Evolutionary conservation across 225 moss, liverwort and hornwort genomes (phyloP).

Genomic region (Sphagnum tenellum): DNA sequence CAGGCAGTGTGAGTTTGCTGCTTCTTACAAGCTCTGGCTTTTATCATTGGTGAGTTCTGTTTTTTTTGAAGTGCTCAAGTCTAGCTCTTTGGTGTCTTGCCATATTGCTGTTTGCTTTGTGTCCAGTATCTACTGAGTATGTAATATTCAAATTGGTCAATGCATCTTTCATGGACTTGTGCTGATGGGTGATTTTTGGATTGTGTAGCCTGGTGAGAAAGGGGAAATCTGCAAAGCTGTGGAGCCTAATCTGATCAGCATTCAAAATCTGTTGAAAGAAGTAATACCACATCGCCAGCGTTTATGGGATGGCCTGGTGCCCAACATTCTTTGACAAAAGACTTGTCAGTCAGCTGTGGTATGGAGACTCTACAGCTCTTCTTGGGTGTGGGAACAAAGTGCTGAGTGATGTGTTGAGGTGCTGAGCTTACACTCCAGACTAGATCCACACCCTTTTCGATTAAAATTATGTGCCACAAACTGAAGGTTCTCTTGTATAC

Average conservation of each 20-base stretch:
- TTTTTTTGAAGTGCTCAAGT: neutral
- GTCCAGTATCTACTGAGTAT: constrained; percentile 1
- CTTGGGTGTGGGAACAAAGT: no score
- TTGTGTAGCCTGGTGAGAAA: neutral
- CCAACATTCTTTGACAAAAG: constrained; percentile 17
- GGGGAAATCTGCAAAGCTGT: neutral
- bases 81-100: neutral
- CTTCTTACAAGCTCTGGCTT: constrained; percentile 81
- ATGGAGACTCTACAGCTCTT: no score
- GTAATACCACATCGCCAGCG: constrained; percentile 38
- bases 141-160: constrained; percentile 22
- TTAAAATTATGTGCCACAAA: no score
- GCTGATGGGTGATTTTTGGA: constrained; percentile 14
- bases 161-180: constrained; percentile 16
- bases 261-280: constrained; percentile 7
- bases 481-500: no score
- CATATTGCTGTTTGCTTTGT: no score
- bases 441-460: no score
- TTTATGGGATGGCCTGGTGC: constrained; percentile 48
- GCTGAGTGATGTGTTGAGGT: no score
- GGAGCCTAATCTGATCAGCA: neutral
- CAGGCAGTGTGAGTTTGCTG: constrained; percentile 80
- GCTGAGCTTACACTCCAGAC: no score
- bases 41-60: constrained; percentile 51
- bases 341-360: no score